These are phyloP conservation scores for Paspalum notatum DNA, from an alignment of 176 grass and related monocot species.

Conservation along the genomic window DNA sequence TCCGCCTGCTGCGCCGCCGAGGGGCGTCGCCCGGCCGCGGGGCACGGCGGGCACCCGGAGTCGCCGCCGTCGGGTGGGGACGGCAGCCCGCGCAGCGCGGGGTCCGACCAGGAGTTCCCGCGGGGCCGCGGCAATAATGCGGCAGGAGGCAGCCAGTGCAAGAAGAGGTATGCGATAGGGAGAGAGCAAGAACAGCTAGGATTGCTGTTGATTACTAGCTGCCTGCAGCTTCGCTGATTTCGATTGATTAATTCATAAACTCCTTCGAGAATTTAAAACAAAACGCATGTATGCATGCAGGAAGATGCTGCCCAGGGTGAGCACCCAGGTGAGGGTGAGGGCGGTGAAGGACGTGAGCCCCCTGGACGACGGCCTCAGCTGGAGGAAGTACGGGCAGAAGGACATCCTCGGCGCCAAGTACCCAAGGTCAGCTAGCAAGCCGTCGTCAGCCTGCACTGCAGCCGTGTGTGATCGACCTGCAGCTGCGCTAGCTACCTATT, in stretches of 20 bases:
- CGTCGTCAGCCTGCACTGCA: too few species aligned
- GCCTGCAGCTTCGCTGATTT: too few species aligned
- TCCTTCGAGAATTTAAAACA: too few species aligned
- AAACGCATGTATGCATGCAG: constrained; percentile 24
- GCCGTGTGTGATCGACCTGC: too few species aligned
- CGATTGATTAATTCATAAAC: too few species aligned
- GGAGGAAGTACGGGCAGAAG: constrained; percentile 99
- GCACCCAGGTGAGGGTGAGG: constrained; percentile 62
- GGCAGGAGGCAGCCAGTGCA: constrained; percentile 49
- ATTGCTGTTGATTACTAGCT: too few species aligned
- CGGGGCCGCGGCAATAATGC: constrained; percentile 32
- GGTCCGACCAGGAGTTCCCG: constrained; percentile 54
- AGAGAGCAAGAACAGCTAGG: too few species aligned
- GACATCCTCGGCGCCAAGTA: constrained; percentile 94
- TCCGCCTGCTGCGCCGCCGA: constrained; percentile 22
- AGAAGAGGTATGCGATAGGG: constrained; percentile 57
- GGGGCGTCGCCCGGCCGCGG: background rate
- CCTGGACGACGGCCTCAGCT: constrained; percentile 81
- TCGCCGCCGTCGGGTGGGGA: constrained; percentile 55
- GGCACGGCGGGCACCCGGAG: background rate
- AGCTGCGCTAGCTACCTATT: too few species aligned
- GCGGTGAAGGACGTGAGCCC: constrained; percentile 57
- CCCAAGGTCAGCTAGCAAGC: constrained; percentile 63
- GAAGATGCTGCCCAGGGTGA: constrained; percentile 76
- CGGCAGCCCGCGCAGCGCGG: constrained; percentile 58